These are phyloP conservation scores for Serendipita sp. DNA, from an alignment of 768 basidiomycete species.

Conservation along the genomic window DNA sequence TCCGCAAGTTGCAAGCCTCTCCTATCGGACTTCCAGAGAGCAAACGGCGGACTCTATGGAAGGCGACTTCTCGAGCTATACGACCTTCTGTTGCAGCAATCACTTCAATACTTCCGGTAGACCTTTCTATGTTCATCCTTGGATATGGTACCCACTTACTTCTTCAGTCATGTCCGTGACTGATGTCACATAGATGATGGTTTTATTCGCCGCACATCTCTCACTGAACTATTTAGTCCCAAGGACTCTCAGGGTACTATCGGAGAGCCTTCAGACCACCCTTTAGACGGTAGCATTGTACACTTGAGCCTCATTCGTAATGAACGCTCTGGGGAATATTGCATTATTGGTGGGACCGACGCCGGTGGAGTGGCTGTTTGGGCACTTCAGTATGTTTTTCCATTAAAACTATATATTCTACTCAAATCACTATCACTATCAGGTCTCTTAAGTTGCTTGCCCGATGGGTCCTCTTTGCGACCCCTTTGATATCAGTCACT, in stretches of 20 bases:
- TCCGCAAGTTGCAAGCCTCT: too few relatives aligned
- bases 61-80: not conserved
- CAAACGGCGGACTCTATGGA: not conserved
- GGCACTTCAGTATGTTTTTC: conserved; percentile 38
- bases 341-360: conserved; percentile 57
- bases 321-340: conserved; percentile 39
- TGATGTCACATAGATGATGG: conserved; percentile 16
- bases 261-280: conserved; percentile 9
- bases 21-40: too few relatives aligned
- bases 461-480: conserved; percentile 57
- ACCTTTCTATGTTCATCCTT: conserved; percentile 38
- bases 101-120: conserved; percentile 37
- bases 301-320: conserved; percentile 41
- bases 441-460: conserved; percentile 53
- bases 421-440: not conserved
- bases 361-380: conserved; percentile 68
- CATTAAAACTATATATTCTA: not conserved
- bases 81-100: conserved; percentile 12
- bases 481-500: conserved; percentile 43
- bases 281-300: conserved; percentile 33
- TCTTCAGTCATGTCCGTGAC: not conserved
- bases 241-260: conserved; percentile 14
- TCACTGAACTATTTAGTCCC: conserved; percentile 13
- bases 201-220: conserved; percentile 16
- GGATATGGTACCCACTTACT: conserved; percentile 38